Evolutionary conservation across 2,329 filamentous ascomycete genomes (phyloP), one percentile per base, ranked within the genome.

Genomic region (Pleoardoris graminearum): DNA sequence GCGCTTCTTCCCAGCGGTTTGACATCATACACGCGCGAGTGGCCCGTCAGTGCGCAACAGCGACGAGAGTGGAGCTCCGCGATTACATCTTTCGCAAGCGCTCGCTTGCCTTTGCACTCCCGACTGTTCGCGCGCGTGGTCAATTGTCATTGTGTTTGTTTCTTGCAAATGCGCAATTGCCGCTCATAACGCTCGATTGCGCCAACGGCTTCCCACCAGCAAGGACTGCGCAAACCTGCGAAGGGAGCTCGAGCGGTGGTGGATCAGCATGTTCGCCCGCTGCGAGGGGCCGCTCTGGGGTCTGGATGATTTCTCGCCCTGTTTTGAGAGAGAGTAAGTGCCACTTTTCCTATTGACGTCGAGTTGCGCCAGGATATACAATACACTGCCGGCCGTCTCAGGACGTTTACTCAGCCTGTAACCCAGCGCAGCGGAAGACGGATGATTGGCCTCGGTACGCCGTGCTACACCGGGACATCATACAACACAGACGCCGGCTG

Each of bases 311-410:
- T 80, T 87, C 64, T 82, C 82, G 38, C 66, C 61, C 51, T 87
- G 85, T 68, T 85, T 87, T 61, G 80, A 84, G 68, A 78, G 77
- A 72, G 85, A 90, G 88, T 90, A 76, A 71, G 87, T 80, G 16
- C 27, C 23, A 41, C n/a, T 48, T 25, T 25, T 42, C 25, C 12
- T 48, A 12, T 48, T 29, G 1, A 25, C 29, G 27, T 11, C 5
- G 23, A 5, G n/a, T 16, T 21, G 27, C 11, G 10, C 41, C 14
- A n/a, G 17, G n/a, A 17, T 32, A 14, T 3, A 21, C 19, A 17
- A 25, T 22, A 8, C 23, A 14, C 12, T 19, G 7, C 4, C 23
- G 14, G 19, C 10, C n/a, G 36, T 29, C n/a, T 25, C 25, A 42
- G 27, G 6, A n/a, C 17, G 5, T 23, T 38, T 43, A 19, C 39